Conservation (phyloP, 371 early-diverging fungal genomes). For the Encephalitozoon intestinalis region DNA sequence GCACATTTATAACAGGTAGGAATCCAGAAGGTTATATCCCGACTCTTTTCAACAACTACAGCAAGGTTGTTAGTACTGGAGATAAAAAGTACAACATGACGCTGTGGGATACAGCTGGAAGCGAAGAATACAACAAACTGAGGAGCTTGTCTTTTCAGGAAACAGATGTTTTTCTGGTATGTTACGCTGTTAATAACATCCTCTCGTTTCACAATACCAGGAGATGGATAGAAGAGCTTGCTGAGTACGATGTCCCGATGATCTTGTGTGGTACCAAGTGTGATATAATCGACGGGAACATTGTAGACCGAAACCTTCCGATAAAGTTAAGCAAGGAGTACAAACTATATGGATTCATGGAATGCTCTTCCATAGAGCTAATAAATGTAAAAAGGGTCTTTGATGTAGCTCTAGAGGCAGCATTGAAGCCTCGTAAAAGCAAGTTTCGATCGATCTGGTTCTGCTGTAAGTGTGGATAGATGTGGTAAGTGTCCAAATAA, state of each 20-base stretch:
- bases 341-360: constrained; percentile 77
- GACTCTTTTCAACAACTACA: constrained; percentile 72
- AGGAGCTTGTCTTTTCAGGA: constrained; percentile 74
- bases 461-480: constrained; percentile 3
- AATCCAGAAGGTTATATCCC: constrained; percentile 36
- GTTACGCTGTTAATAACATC: constrained; percentile 70
- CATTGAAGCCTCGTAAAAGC: constrained; percentile 50
- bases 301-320: neutral
- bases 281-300: constrained; percentile 72
- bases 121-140: constrained; percentile 74
- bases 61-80: constrained; percentile 64
- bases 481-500: neutral
- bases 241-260: constrained; percentile 78
- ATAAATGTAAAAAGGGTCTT: constrained; percentile 90
- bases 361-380: constrained; percentile 93
- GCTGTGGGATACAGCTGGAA: constrained; percentile 79
- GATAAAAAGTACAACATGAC: constrained; percentile 70
- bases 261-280: constrained; percentile 94
- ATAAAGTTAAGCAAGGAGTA: constrained; percentile 56
- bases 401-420: constrained; percentile 91
- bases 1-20: constrained; percentile 21
- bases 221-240: constrained; percentile 78
- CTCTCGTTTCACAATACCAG: constrained; percentile 72
- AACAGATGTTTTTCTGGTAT: constrained; percentile 75
- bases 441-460: neutral